Conservation (phyloP, 441 rosid species). For the Gossypium armourianum region DNA sequence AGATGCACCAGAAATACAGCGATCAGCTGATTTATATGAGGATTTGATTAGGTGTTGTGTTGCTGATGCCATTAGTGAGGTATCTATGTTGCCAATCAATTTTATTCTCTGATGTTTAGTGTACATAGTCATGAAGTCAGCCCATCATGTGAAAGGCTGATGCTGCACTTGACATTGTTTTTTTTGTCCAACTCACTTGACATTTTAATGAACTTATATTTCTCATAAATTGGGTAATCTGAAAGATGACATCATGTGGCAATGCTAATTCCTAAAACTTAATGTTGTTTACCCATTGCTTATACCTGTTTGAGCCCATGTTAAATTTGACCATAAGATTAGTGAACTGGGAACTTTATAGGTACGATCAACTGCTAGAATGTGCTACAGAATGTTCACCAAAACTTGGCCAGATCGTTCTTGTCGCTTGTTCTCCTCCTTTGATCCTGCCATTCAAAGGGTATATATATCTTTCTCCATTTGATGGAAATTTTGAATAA, state of each 20-base stretch:
- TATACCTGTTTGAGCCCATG: background rate
- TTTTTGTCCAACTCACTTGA: background rate
- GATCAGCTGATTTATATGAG: constrained; percentile 79
- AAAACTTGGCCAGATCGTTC: constrained; percentile 99
- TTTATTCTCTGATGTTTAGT: background rate
- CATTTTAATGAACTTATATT: background rate
- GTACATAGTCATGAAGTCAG: constrained; percentile 1
- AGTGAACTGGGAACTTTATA: constrained; percentile 28
- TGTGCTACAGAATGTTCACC: constrained; percentile 93
- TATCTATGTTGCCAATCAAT: constrained; percentile 23
- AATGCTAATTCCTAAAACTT: background rate
- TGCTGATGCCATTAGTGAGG: constrained; percentile 99
- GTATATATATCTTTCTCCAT: constrained; percentile 30
- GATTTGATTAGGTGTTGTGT: constrained; percentile 84
- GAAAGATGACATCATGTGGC: background rate
- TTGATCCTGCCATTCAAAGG: constrained; percentile 93
- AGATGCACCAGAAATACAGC: constrained; percentile 87
- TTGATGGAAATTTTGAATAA: background rate
- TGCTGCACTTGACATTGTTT: no score
- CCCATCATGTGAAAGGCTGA: background rate
- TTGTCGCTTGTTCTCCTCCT: constrained; percentile 72
- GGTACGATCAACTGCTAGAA: constrained; percentile 94
- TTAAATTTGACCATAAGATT: constrained; percentile 4
- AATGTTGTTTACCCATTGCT: background rate
- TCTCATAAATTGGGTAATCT: background rate